A percentile compares a stretch with the other conserved stretches of the same genome.
Evolutionary conservation across 306 rosid species (phyloP).

Genomic region (Trifolium pratense): DNA sequence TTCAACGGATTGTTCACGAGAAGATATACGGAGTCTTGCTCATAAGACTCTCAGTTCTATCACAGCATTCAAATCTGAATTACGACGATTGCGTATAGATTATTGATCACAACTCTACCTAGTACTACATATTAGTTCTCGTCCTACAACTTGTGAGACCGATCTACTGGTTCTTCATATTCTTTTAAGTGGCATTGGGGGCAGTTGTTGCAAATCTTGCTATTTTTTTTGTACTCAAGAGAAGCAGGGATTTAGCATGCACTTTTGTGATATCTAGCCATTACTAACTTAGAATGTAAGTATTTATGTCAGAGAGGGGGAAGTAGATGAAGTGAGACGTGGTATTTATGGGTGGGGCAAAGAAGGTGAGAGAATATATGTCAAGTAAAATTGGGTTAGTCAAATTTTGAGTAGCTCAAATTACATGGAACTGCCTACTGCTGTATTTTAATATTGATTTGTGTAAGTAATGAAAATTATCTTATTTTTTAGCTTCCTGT

Average conservation of each 20-base stretch:
- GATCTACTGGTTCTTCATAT: conserved; percentile 31
- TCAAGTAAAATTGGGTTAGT: conserved; percentile 27
- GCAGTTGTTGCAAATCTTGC: conserved; percentile 28
- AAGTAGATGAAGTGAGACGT: conserved; percentile 33
- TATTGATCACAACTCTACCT: conserved; percentile 47
- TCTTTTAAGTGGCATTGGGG: conserved; percentile 23
- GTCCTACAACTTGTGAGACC: conserved; percentile 39
- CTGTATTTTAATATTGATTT: conserved; percentile 56
- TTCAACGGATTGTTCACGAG: conserved; percentile 93
- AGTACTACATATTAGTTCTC: conserved; percentile 8
- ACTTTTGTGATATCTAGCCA: conserved; percentile 37
- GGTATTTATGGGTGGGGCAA: conserved; percentile 36
- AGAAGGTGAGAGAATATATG: not conserved
- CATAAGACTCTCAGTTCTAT: conserved; percentile 72
- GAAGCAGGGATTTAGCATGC: too few species aligned
- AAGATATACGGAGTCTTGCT: conserved; percentile 92
- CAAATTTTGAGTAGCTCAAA: conserved; percentile 38
- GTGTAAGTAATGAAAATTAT: conserved; percentile 51
- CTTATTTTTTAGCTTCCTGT: conserved; percentile 25
- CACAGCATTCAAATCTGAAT: conserved; percentile 75
- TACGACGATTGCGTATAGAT: conserved; percentile 78
- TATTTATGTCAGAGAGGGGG: conserved; percentile 29
- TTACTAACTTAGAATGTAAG: conserved; percentile 39
- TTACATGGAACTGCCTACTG: conserved; percentile 36
- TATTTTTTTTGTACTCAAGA: too few species aligned